Percentiles rank a stretch among this genome's conserved stretches.
These are phyloP conservation scores for Parasarocladium wereldwijsianum DNA, from an alignment of 2,329 filamentous ascomycete species.

Conservation along the genomic window DNA sequence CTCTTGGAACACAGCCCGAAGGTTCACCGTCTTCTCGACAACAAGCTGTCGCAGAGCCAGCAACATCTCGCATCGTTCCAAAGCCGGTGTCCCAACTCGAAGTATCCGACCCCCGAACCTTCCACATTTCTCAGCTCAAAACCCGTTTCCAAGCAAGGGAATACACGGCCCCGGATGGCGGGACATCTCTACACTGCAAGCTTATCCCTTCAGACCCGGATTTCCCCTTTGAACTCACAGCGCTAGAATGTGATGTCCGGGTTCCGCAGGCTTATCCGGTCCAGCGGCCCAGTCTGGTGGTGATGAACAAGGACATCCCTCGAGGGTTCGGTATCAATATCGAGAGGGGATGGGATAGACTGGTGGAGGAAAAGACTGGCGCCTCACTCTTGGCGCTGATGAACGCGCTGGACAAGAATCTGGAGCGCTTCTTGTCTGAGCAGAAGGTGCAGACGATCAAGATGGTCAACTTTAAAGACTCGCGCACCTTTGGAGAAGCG, in stretches of 20 bases:
- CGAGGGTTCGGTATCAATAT: constrained; percentile 63
- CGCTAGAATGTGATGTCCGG: constrained; percentile 51
- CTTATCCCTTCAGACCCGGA: constrained; percentile 66
- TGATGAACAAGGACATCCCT: constrained; percentile 55
- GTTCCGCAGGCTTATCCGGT: constrained; percentile 52
- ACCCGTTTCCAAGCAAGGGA: constrained; percentile 45
- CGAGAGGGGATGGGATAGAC: constrained; percentile 54
- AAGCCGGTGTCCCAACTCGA: constrained; percentile 46
- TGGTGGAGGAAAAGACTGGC: constrained; percentile 39
- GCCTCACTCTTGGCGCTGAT: constrained; percentile 50
- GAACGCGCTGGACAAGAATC: constrained; percentile 55
- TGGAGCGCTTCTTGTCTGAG: constrained; percentile 55
- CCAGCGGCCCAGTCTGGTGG: constrained; percentile 39
- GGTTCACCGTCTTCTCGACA: constrained; percentile 17
- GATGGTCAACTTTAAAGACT: constrained; percentile 46
- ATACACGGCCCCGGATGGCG: constrained; percentile 26
- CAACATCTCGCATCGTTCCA: constrained; percentile 36
- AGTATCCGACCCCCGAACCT: constrained; percentile 46
- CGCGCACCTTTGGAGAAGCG: constrained; percentile 16
- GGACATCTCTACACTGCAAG: constrained; percentile 46
- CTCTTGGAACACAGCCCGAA: constrained; percentile 16
- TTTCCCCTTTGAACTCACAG: constrained; percentile 63
- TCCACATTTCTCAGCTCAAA: constrained; percentile 60
- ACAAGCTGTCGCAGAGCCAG: constrained; percentile 31
- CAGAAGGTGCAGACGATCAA: constrained; percentile 61